Percentiles rank a stretch among this genome's conserved stretches.
These are phyloP conservation scores for Globisporangium abappressorium DNA, from an alignment of 352 stramenopile genomes.

Conservation along the genomic window DNA sequence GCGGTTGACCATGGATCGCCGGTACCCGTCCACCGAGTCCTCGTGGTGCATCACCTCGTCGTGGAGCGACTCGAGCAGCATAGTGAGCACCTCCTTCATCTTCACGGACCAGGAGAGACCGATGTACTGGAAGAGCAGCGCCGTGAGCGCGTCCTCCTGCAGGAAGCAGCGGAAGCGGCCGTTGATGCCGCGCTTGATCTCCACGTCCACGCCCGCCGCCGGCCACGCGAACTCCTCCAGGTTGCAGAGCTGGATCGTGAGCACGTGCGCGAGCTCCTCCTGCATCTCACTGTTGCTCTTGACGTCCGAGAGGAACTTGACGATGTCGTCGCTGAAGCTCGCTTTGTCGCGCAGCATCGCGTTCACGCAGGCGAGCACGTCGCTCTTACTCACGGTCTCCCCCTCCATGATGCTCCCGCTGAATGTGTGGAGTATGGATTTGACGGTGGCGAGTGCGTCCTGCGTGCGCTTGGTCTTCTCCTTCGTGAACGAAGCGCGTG, in stretches of 20 bases:
- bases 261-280: slow-evolving; percentile 37
- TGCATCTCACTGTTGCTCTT: slow-evolving; percentile 30
- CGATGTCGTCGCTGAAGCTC: slow-evolving; percentile 34
- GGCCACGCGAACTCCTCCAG: slow-evolving; percentile 38
- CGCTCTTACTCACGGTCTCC: slow-evolving; percentile 18
- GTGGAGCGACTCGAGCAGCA: slow-evolving; percentile 25
- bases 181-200: slow-evolving; percentile 44
- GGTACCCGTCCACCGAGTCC: neutral
- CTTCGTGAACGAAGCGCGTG: slow-evolving; percentile 20
- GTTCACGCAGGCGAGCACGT: slow-evolving; percentile 26
- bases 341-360: slow-evolving; percentile 30
- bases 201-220: slow-evolving; percentile 27
- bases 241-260: slow-evolving; percentile 51
- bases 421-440: slow-evolving; percentile 19
- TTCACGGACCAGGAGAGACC: slow-evolving; percentile 30
- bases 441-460: slow-evolving; percentile 18
- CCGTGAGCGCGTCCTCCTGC: slow-evolving; percentile 41
- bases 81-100: slow-evolving; percentile 23
- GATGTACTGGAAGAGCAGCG: slow-evolving; percentile 48
- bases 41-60: slow-evolving; percentile 6
- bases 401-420: slow-evolving; percentile 23
- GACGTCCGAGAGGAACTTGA: slow-evolving; percentile 33
- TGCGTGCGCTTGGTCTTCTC: slow-evolving; percentile 27
- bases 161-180: slow-evolving; percentile 40
- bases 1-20: slow-evolving; percentile 17